Base-by-base conservation (phyloP, 768 basidiomycete species). In the Tephrocybe sp. region DNA sequence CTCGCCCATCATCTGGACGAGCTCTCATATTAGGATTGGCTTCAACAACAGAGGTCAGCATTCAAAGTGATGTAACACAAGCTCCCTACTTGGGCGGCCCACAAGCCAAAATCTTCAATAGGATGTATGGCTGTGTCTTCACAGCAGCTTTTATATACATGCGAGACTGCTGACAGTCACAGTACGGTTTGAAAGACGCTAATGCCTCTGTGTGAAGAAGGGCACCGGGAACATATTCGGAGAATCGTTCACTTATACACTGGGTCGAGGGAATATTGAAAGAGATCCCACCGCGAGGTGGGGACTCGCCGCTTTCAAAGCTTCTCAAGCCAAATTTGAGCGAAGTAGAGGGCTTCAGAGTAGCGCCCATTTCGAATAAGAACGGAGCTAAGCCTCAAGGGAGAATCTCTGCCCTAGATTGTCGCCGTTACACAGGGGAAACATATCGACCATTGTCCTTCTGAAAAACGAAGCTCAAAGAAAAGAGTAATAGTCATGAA, bases 371-470 rank as follows among this genome's bases (percentile, higher is more conserved):
- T 54, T 20, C 62, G 70, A 33, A 72, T 53, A 3, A 79, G 68
- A 11, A 72, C 47, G 2, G 74, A 65, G 2, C 68, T n/a, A n/a
- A n/a, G n/a, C n/a, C n/a, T n/a, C 68, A 6, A 74, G 68, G 68
- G 68, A 71, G 30, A 58, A 46, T 12, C 75, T 68, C 19, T 69
- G 65, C 10, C 62, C 65, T 57, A 70, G 45, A 57, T 77, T 75
- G 51, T 79, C 75, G 5, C 65, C 66, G 0, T 71, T 68, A 50
- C 73, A 74, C 10, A 76, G 67, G 5, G 73, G 70, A 20, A 78
- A 63, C 65, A 76, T 73, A 54, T 75, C 71, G 5, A 68, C 65
- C 39, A 67, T 67, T 3, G 65, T 68, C 26, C 68, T 56, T 12
- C 72, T 76, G 57, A 16, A 4, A 14, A 36, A 7, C 4, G 4